Evolutionary conservation across 768 basidiomycete species (phyloP), one percentile per base, ranked within the genome.

Genomic region (Stropharia rugosoannulata): DNA sequence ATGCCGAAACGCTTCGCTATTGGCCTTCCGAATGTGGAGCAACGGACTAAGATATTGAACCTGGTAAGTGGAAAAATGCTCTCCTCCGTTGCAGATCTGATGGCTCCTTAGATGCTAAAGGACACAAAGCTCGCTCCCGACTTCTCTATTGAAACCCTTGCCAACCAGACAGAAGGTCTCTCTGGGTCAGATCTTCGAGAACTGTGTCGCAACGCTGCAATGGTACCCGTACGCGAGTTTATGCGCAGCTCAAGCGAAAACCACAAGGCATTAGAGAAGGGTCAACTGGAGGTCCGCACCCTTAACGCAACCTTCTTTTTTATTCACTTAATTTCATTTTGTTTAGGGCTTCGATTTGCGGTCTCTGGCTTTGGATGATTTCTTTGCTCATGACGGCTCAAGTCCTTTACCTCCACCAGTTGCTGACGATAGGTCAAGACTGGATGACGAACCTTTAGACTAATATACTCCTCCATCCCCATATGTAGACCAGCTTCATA

Each of bases 1-100:
- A 95, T 99, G 94, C 97, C 97, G 1, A 98, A 96, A 70, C 91
- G 95, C 10, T 98, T 98, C 68, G 81, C 90, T 1, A 82, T 99
- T 55, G 78, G 83, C 5, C 76, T 98, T 13, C 97, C 97, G 3
- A 84, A 90, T 54, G 67, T 71, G 5, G 80, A 85, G 3, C 95
- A 98, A 61, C 80, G 97, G 32, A 73, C 84, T 50, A 93, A 90
- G 69, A 98, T 98, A 58, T 80, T 99, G 16, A 72, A 73, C 0
- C 74, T 98, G 57, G 94, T 95, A 62, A 49, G 80, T 68, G 12
- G 37, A 41, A 40, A 48, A 27, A 16, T 38, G 35, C 40, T 25
- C 38, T 35, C 49, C 15, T 51, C 41, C 7, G 25, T 16, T 12
- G 16, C 18, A 29, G 18, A 29, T 35, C 32, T 32, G 7, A 7